These are phyloP conservation scores for Yamadazyma triangularis DNA, from an alignment of 1,139 yeast species.

Conservation along the genomic window DNA sequence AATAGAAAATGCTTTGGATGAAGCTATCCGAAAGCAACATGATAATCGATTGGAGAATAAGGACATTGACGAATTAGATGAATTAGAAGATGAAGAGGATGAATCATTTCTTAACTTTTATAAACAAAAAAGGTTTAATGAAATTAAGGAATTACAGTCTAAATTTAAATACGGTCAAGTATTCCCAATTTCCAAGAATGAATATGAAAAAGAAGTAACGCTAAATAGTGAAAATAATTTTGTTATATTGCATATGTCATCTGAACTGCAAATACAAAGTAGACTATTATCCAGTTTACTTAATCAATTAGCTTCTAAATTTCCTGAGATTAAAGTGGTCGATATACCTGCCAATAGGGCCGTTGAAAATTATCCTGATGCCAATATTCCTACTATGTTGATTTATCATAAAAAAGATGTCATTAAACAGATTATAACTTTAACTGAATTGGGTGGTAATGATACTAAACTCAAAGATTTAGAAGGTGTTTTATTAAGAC, in stretches of 20 bases:
- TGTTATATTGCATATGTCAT: constrained; percentile 76
- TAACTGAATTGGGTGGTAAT: constrained; percentile 81
- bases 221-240: constrained; percentile 57
- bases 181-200: constrained; percentile 75
- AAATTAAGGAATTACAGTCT: constrained; percentile 57
- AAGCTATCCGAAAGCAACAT: constrained; percentile 72
- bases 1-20: constrained; percentile 82
- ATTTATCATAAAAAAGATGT: constrained; percentile 76
- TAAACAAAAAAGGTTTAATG: constrained; percentile 70
- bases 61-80: constrained; percentile 76
- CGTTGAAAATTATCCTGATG: constrained; percentile 85
- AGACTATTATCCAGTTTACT: constrained; percentile 60
- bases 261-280: constrained; percentile 68
- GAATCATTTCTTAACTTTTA: constrained; percentile 70
- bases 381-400: constrained; percentile 85
- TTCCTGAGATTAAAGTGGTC: constrained; percentile 82
- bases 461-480: constrained; percentile 64
- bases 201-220: constrained; percentile 81
- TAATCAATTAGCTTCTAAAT: constrained; percentile 48
- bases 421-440: constrained; percentile 71
- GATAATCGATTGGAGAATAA: constrained; percentile 71
- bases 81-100: constrained; percentile 74
- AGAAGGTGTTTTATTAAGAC: constrained; percentile 62
- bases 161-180: constrained; percentile 74
- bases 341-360: constrained; percentile 88